These are phyloP conservation scores for Alternaria sp. DNA, from an alignment of 2,329 filamentous ascomycete species.

Conservation along the genomic window DNA sequence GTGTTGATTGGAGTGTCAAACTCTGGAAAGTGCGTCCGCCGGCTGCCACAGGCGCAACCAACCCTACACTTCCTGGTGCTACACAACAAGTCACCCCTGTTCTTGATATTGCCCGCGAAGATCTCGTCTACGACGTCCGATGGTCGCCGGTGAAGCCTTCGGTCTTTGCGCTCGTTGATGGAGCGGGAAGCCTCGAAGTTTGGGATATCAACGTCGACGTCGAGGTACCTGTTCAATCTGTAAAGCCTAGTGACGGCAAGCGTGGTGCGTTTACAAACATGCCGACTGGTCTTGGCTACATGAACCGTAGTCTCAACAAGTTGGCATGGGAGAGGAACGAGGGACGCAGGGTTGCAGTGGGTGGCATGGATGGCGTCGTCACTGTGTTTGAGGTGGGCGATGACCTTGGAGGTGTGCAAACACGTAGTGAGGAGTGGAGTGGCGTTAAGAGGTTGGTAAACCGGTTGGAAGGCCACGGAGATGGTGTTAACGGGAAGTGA, in stretches of 20 bases:
- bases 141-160: conserved; percentile 96
- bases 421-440: conserved; percentile 89
- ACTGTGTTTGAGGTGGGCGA: conserved; percentile 92
- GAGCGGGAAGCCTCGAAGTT: conserved; percentile 87
- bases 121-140: conserved; percentile 93
- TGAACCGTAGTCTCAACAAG: conserved; percentile 91
- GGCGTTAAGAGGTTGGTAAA: conserved; percentile 89
- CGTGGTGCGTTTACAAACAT: conserved; percentile 43
- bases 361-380: conserved; percentile 88
- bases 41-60: conserved; percentile 67
- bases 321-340: conserved; percentile 92
- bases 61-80: conserved; percentile 49
- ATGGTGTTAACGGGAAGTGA: conserved; percentile 36
- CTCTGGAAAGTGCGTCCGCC: conserved; percentile 92
- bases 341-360: conserved; percentile 85
- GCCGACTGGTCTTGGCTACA: conserved; percentile 63
- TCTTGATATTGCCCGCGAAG: conserved; percentile 90
- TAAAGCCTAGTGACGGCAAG: conserved; percentile 69
- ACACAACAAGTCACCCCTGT: conserved; percentile 72
- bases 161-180: conserved; percentile 93
- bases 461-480: conserved; percentile 66
- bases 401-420: conserved; percentile 84
- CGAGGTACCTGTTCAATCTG: conserved; percentile 86
- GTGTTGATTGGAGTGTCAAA: conserved; percentile 96
- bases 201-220: conserved; percentile 95